Conservation (phyloP, 306 rosid species). For the Quillaja saponaria region DNA sequence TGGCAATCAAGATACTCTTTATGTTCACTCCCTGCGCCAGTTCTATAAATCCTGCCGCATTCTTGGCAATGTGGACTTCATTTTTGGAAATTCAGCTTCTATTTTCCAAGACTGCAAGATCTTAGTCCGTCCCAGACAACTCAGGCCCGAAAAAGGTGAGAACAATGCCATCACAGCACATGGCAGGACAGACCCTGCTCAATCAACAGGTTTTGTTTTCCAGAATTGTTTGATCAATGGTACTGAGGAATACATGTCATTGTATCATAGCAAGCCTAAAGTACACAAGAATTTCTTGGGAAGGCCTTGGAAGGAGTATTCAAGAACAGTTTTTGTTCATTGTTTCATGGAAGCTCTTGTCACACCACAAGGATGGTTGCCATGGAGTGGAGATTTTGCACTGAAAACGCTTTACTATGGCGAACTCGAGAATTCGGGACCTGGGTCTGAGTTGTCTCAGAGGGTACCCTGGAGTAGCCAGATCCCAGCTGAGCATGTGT, state of each 20-base stretch:
- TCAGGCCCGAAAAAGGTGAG: conserved; percentile 61
- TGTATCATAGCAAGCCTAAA: conserved; percentile 59
- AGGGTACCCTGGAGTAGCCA: conserved; percentile 70
- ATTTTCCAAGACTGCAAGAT: conserved; percentile 65
- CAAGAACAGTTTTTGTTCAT: conserved; percentile 64
- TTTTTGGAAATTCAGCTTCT: conserved; percentile 83
- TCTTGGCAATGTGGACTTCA: conserved; percentile 79
- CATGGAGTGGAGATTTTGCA: conserved; percentile 67
- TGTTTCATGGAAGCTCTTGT: conserved; percentile 54
- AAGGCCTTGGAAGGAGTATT: conserved; percentile 92
- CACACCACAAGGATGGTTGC: conserved; percentile 66
- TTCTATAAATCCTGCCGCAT: conserved; percentile 77
- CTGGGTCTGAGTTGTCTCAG: conserved; percentile 42
- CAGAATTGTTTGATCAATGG: conserved; percentile 70
- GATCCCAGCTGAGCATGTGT: conserved; percentile 54
- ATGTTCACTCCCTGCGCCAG: conserved; percentile 82
- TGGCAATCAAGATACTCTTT: conserved; percentile 90
- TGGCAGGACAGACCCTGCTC: conserved; percentile 82
- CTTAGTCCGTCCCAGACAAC: conserved; percentile 56
- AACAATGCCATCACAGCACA: conserved; percentile 75
- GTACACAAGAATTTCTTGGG: conserved; percentile 85
- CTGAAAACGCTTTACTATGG: conserved; percentile 77
- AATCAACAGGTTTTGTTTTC: conserved; percentile 78
- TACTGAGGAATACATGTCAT: conserved; percentile 62
- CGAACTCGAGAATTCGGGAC: conserved; percentile 59